Evolutionary conservation across 1,284 basidiomycete genomes (phyloP), one percentile per base, ranked within the genome.

Genomic region (Trametes hirsuta): DNA sequence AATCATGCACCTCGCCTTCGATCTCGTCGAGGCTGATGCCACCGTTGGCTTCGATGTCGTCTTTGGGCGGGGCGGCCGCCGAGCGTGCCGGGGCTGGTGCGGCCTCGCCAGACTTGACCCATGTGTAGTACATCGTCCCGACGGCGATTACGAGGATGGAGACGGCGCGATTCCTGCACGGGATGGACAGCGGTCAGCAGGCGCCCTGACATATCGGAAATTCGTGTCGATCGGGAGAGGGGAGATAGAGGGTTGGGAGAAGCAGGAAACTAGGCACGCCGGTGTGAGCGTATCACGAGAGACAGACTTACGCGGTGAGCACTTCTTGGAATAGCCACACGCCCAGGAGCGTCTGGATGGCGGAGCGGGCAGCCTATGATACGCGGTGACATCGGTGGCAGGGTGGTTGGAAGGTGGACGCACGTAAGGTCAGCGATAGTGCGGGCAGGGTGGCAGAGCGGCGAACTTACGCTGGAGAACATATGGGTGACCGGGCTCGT

Each of bases 401-500:
- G 24, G 24, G 50, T 24, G 25, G 35, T 18, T 30, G 11, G n/a
- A 48, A 45, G 44, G 41, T n/a, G 53, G 30, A 18, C 22, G 30
- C 30, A 30, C 40, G 10, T 21, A 34, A 58, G 22, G 52, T 65
- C 36, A 62, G 58, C 25, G 22, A 4, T 14, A 42, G 42, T 47
- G 53, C 46, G 8, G 36, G 55, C 58, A 42, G 34, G 44, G 44
- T 49, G 48, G 59, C 50, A 57, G 56, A 37, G 41, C 49, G 34
- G 35, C 55, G 39, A 37, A 80, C 85, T 72, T 68, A 88, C 87
- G 67, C 85, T 87, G 18, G 85, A 86, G 74, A 90, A 88, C 88
- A 90, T 90, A 70, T 89, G 88, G 1, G 87, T 89, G 57, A 90
- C 79, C 6, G 87, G 88, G 66, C 85, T 87, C 12, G 87, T 90